Base-by-base conservation (phyloP, 768 basidiomycete genomes). In the Podaxis carcinomalis region DNA sequence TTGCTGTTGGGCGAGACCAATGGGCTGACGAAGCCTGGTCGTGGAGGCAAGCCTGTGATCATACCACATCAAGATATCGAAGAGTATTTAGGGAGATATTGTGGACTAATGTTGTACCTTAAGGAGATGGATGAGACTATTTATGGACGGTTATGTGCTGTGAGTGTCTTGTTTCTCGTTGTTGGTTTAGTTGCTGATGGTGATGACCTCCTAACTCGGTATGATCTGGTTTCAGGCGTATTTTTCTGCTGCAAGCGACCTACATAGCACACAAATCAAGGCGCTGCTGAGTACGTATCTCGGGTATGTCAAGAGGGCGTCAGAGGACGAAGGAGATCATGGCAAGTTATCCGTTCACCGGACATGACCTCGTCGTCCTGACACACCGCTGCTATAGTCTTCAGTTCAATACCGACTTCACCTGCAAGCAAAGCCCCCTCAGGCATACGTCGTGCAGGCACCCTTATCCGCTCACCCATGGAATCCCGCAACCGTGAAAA, bases 41-140 rank as follows among this genome's bases (percentile, higher is more conserved):
- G 77, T 51, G 77, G 81, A 36, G 53, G 44, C 4, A 74, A 80
- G 51, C 81, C 84, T 2, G 73, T 71, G 7, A 75, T 92, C 27
- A 67, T 78, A 27, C 75, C 77, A n/a, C 96, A 98, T 72, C 78
- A 80, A 55, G 78, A 83, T 16, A 80, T 97, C 70, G 93, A 98
- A 68, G 77, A 79, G 37, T 93, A 93, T 72, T 81, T 98, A 19
- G 92, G 90, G 23, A 83, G 90, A 47, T 98, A 98, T 73, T 84
- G 89, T 32, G 95, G 95, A 1, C 73, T 98, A 56, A 85, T 98
- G 73, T 78, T 98, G 16, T 98, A 96, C 69, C 75, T 98, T 59
- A 95, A 93, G 71, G 96, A 98, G 77, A 96, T 98, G 92, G 95
- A 97, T 62, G 93, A 97, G 71, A 76, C 74, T 57, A 74, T 90